A percentile compares a stretch with the other conserved stretches of the same genome.
These are phyloP conservation scores for Solanum clarkiae DNA, from an alignment of 257 asterid species.

Conservation along the genomic window DNA sequence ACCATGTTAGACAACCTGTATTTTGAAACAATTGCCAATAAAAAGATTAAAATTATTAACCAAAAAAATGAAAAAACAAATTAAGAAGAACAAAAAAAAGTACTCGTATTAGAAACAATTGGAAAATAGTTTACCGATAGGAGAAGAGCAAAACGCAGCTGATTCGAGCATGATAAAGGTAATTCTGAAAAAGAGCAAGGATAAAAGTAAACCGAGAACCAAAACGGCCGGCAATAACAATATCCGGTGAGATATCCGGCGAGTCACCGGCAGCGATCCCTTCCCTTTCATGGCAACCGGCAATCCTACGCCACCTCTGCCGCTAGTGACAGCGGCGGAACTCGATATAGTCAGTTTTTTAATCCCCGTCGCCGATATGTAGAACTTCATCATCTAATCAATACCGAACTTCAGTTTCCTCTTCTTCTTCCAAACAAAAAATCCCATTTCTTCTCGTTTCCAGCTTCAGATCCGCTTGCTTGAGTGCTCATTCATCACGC, in stretches of 20 bases:
- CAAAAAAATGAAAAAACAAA: neutral
- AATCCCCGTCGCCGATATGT: conserved; percentile 33
- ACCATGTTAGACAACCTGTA: conserved; percentile 66
- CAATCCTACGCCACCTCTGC: conserved; percentile 15
- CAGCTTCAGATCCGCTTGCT: neutral
- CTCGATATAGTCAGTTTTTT: conserved; percentile 29
- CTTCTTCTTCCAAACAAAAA: conserved; percentile 6
- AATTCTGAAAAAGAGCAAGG: conserved; percentile 44
- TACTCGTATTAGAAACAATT: neutral
- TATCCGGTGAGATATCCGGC: conserved; percentile 39
- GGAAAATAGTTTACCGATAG: conserved; percentile 29
- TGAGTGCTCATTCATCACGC: neutral
- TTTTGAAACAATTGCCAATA: neutral
- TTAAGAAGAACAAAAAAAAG: neutral
- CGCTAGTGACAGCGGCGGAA: conserved; percentile 7
- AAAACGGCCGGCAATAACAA: conserved; percentile 33
- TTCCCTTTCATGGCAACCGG: conserved; percentile 25
- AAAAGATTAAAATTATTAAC: neutral
- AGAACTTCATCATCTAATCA: conserved; percentile 35
- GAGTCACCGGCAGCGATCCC: conserved; percentile 15
- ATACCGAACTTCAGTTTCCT: conserved; percentile 7
- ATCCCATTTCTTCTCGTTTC: conserved; percentile 1
- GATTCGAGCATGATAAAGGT: conserved; percentile 60
- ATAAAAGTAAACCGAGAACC: conserved; percentile 41
- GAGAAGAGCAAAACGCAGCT: conserved; percentile 55